These are phyloP conservation scores for Pestalotiopsis sp. DNA, from an alignment of 2,329 filamentous ascomycete species.

Conservation along the genomic window DNA sequence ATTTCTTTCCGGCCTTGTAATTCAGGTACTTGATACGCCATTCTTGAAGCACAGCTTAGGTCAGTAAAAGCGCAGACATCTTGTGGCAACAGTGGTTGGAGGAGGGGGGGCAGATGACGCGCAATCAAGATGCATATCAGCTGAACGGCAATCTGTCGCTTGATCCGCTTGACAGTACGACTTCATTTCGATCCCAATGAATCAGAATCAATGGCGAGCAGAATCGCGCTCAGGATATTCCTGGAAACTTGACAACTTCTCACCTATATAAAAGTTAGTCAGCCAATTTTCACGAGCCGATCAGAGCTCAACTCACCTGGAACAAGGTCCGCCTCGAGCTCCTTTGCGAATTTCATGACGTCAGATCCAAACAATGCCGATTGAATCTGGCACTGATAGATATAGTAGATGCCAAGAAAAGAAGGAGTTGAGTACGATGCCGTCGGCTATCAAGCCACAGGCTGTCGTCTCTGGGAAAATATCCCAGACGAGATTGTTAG, in stretches of 20 bases:
- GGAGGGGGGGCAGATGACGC: background rate
- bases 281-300: background rate
- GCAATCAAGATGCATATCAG: background rate
- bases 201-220: background rate
- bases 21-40: slow-evolving; percentile 94
- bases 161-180: background rate
- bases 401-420: background rate
- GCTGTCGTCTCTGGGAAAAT: background rate
- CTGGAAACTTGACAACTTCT: background rate
- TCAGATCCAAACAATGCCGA: slow-evolving; percentile 16
- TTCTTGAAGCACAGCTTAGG: slow-evolving; percentile 49
- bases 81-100: background rate
- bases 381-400: background rate
- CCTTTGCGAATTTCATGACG: slow-evolving; percentile 70
- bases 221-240: background rate
- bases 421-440: background rate
- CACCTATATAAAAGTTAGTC: background rate
- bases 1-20: slow-evolving; percentile 95
- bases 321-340: slow-evolving; percentile 84
- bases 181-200: background rate
- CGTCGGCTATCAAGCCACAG: background rate
- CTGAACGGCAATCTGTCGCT: background rate
- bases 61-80: background rate
- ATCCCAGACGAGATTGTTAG: background rate
- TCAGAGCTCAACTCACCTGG: slow-evolving; percentile 57